These are phyloP conservation scores for Starmerella etchellsii DNA, from an alignment of 805 yeast genomes.

Conservation along the genomic window DNA sequence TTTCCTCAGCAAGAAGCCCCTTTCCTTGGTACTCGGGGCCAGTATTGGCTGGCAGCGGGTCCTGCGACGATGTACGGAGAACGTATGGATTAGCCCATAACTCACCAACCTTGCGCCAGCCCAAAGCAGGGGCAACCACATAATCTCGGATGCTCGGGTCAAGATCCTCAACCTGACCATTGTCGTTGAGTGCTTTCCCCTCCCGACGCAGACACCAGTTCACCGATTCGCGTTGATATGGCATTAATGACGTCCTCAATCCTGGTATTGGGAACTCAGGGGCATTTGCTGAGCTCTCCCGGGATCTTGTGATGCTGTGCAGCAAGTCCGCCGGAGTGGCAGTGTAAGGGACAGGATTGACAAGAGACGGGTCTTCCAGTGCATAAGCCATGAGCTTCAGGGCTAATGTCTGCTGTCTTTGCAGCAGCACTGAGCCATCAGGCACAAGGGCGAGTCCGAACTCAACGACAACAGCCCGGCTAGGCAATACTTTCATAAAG, in stretches of 20 bases:
- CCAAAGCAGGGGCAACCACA: conserved; percentile 21
- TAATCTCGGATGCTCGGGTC: conserved; percentile 14
- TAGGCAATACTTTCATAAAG: not conserved
- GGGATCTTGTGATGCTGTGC: conserved; percentile 4
- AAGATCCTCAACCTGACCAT: conserved; percentile 15
- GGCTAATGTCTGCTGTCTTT: not conserved
- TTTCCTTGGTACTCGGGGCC: conserved; percentile 30
- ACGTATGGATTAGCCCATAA: conserved; percentile 24
- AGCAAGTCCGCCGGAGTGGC: conserved; percentile 13
- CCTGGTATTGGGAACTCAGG: conserved; percentile 14
- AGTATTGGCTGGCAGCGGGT: conserved; percentile 2
- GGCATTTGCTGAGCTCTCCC: not conserved
- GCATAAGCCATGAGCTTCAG: conserved; percentile 12
- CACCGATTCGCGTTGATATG: conserved; percentile 29
- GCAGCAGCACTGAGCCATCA: not conserved
- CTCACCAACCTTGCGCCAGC: conserved; percentile 19
- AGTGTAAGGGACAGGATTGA: conserved; percentile 8
- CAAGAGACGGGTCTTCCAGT: conserved; percentile 9
- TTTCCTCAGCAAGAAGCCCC: conserved; percentile 81
- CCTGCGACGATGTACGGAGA: conserved; percentile 5
- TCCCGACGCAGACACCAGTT: conserved; percentile 29
- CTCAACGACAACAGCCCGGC: not conserved
- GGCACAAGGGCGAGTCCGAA: conserved; percentile 3
- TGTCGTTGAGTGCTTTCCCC: conserved; percentile 22
- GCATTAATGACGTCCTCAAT: conserved; percentile 18